Evolutionary conservation across 2,329 filamentous ascomycete species (phyloP).

Genomic region (Botryosphaeria dothidea): DNA sequence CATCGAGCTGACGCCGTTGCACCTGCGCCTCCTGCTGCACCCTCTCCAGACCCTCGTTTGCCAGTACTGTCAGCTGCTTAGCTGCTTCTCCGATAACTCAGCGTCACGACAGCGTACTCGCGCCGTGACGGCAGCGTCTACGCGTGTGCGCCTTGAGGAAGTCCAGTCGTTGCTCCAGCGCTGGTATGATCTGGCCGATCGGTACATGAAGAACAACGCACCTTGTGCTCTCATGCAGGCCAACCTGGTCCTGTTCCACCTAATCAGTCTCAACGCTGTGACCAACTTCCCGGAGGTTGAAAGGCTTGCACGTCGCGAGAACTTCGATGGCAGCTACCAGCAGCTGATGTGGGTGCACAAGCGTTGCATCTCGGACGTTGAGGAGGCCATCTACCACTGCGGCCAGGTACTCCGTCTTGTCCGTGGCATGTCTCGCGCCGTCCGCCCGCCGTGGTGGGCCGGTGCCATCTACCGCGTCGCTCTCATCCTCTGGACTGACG

Average conservation of each 20-base stretch:
- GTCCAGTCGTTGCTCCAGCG: constrained; percentile 64
- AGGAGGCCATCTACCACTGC: constrained; percentile 67
- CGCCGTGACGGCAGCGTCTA: constrained; percentile 60
- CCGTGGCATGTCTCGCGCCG: constrained; percentile 59
- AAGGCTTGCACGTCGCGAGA: constrained; percentile 63
- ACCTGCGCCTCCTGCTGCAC: constrained; percentile 68
- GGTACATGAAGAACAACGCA: constrained; percentile 57
- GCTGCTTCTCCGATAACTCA: constrained; percentile 61
- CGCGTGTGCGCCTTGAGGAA: constrained; percentile 62
- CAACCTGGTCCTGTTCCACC: constrained; percentile 69
- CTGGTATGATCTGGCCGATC: constrained; percentile 67
- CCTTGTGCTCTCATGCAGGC: constrained; percentile 62
- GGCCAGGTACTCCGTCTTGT: constrained; percentile 67
- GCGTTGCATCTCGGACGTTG: constrained; percentile 63
- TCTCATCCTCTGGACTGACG: constrained; percentile 64
- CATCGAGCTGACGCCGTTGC: constrained; percentile 55
- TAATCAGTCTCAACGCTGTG: constrained; percentile 68
- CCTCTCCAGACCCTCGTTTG: constrained; percentile 66
- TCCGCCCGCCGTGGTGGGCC: constrained; percentile 71
- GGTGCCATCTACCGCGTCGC: constrained; percentile 68
- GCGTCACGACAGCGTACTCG: constrained; percentile 48
- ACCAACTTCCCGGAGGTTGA: constrained; percentile 70
- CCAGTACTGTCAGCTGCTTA: constrained; percentile 65
- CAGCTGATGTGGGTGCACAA: constrained; percentile 58
- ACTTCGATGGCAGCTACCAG: constrained; percentile 57